Base-by-base conservation (phyloP, 805 yeast genomes). In the Candida hispaniensis region DNA sequence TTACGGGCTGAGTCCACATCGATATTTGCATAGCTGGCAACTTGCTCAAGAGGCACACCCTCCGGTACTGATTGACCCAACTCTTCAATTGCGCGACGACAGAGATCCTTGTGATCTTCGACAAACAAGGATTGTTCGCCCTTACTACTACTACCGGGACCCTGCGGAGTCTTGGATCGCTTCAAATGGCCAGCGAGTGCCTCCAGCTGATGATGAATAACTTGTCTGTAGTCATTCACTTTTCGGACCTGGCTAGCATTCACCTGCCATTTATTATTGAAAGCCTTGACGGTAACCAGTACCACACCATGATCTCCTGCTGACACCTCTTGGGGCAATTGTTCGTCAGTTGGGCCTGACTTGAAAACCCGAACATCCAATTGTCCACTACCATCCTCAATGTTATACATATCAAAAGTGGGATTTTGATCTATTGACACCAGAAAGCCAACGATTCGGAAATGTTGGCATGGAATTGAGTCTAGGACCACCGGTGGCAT, bases 381-480 rank as follows among this genome's bases (percentile, higher is more conserved):
- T 1, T 62, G 47, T 2, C 81, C 81, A 1, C 85, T 73, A 9
- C 82, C 79, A 52, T 78, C 86, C 47, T 75, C 81, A 7, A 78
- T 45, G 9, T 67, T 61, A 39, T 73, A 51, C 5, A 55, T 52
- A 14, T 67, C 51, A 6, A 68, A 63, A 17, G 71, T 63, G 3
- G 73, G 59, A 10, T 40, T 34, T 16, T 19, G 32, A 26, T 57
- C 60, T 23, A 64, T 59, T 3, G 59, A 60, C 8, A 71, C 65
- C 33, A 67, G 65, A 39, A 79, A 60, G 8, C 76, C 58, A 10
- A 70, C 64, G 0, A 79, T 83, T 8, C 76, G 69, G 41, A 75
- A 30, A 43, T 72, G 61, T 7, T 74, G 72, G 50, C 64, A 61
- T 38, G 63, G 64, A 17, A 73, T 58, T n/a, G 66, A 69, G 21